A percentile compares a stretch with the other conserved stretches of the same genome.
These are phyloP conservation scores for Hibiscus mutabilis DNA, from an alignment of 345 rosid species.

Conservation along the genomic window DNA sequence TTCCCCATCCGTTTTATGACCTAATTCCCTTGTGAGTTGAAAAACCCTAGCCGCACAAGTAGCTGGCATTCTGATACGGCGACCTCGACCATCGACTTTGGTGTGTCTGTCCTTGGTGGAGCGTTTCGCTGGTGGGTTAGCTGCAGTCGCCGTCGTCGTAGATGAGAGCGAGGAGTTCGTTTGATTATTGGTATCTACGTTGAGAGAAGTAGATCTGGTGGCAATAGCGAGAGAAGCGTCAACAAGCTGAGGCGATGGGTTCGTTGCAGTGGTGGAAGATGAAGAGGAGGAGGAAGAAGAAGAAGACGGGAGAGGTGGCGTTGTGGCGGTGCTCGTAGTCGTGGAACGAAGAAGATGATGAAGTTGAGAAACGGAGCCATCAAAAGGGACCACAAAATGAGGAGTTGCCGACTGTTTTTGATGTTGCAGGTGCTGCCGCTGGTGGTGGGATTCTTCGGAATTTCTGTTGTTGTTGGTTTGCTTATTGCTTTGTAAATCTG, in stretches of 20 bases:
- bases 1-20: constrained; percentile 70
- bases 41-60: constrained; percentile 80
- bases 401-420: constrained; percentile 11
- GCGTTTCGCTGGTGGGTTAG: constrained; percentile 38
- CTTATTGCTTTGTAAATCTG: constrained; percentile 47
- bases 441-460: constrained; percentile 31
- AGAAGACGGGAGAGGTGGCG: constrained; percentile 8
- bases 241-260: constrained; percentile 30
- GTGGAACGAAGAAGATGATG: constrained; percentile 2
- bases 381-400: constrained; percentile 24
- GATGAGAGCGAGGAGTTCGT: constrained; percentile 12
- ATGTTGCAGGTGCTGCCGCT: constrained; percentile 11
- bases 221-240: constrained; percentile 67
- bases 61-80: constrained; percentile 81
- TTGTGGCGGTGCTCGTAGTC: background rate
- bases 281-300: constrained; percentile 22
- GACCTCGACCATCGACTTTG: constrained; percentile 69
- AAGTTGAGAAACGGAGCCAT: constrained; percentile 33
- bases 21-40: constrained; percentile 67
- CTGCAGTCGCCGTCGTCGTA: background rate
- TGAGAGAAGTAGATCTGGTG: constrained; percentile 55
- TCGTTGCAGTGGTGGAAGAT: constrained; percentile 20
- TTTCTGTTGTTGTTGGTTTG: constrained; percentile 13
- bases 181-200: constrained; percentile 26
- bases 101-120: constrained; percentile 70